Evolutionary conservation across 2,329 filamentous ascomycete genomes (phyloP).

Genomic region (Stagonosporopsis cucurbitacearum): DNA sequence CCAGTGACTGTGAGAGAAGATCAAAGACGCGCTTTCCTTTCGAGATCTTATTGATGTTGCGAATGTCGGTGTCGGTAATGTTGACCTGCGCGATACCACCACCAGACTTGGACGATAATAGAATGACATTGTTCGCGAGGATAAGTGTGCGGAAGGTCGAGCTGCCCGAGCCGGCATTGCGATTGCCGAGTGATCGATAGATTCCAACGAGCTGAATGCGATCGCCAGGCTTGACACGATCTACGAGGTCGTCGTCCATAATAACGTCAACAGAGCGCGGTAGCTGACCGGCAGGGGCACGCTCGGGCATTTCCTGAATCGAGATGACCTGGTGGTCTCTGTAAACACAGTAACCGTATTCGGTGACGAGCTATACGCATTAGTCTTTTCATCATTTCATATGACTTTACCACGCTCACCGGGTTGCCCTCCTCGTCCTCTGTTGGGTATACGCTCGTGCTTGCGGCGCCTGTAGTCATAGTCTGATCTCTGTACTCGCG

Average conservation of each 20-base stretch:
- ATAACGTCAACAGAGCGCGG: slow-evolving; percentile 96
- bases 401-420: slow-evolving; percentile 44
- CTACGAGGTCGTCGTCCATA: slow-evolving; percentile 94
- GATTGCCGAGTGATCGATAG: slow-evolving; percentile 90
- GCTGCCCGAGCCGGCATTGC: slow-evolving; percentile 88
- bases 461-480: slow-evolving; percentile 87
- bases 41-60: slow-evolving; percentile 96
- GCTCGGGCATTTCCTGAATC: slow-evolving; percentile 98
- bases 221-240: slow-evolving; percentile 93
- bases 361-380: slow-evolving; percentile 71
- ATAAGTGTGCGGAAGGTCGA: slow-evolving; percentile 94
- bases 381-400: not conserved
- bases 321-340: slow-evolving; percentile 97
- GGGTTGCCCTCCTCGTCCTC: slow-evolving; percentile 94
- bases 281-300: slow-evolving; percentile 92
- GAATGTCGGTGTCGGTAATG: slow-evolving; percentile 95
- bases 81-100: slow-evolving; percentile 89
- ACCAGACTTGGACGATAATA: slow-evolving; percentile 94
- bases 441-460: slow-evolving; percentile 90
- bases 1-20: slow-evolving; percentile 88
- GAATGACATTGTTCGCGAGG: slow-evolving; percentile 91
- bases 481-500: slow-evolving; percentile 95
- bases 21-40: slow-evolving; percentile 96
- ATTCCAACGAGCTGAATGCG: slow-evolving; percentile 96
- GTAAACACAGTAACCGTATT: slow-evolving; percentile 96